Evolutionary conservation across 805 yeast species (phyloP).

Genomic region (Wickerhamomyces bovis): DNA sequence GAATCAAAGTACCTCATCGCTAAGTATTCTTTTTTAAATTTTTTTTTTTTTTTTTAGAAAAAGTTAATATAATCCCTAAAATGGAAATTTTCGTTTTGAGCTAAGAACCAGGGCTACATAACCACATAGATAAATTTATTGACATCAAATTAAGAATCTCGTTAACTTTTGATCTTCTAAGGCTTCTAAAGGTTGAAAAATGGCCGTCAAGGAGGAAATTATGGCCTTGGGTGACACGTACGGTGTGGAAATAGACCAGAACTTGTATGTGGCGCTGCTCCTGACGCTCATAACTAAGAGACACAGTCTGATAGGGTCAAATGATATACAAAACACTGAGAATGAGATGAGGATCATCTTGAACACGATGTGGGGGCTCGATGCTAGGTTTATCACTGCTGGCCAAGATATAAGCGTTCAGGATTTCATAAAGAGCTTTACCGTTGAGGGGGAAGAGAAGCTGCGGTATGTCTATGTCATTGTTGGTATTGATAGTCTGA

Average conservation of each 20-base stretch:
- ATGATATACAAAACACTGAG: slow-evolving; percentile 10
- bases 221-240: neutral
- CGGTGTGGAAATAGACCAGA: neutral
- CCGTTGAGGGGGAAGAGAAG: neutral
- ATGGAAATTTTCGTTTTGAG: too few relatives aligned
- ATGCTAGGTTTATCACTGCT: slow-evolving; percentile 1
- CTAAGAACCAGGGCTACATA: too few relatives aligned
- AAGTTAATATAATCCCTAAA: too few relatives aligned
- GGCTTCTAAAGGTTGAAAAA: too few relatives aligned
- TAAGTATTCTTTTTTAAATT: too few relatives aligned
- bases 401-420: neutral
- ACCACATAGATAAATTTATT: too few relatives aligned
- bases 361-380: slow-evolving; percentile 10
- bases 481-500: slow-evolving; percentile 9
- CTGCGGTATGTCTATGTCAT: slow-evolving; percentile 4
- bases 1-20: neutral
- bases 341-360: slow-evolving; percentile 14
- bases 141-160: too few relatives aligned
- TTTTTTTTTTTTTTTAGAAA: too few relatives aligned
- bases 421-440: neutral
- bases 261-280: neutral
- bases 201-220: neutral
- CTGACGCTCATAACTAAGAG: slow-evolving; percentile 17
- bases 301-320: slow-evolving; percentile 22
- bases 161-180: too few relatives aligned